A percentile compares a stretch with the other conserved stretches of the same genome.
Evolutionary conservation across 2,329 filamentous ascomycete species (phyloP).

Genomic region (Colletotrichum lentis): DNA sequence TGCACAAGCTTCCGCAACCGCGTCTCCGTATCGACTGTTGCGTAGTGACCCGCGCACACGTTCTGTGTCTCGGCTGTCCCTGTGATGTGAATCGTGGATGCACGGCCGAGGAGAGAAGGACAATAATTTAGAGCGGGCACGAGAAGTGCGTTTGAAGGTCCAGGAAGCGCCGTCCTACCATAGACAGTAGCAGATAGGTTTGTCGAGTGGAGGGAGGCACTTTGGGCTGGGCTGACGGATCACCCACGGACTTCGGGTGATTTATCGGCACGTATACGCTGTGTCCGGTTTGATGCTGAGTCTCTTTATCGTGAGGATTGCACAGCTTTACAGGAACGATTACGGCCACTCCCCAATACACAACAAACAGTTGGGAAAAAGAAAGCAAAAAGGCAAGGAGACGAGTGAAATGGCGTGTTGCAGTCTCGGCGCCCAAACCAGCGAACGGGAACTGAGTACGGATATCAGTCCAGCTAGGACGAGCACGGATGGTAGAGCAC

Average conservation of each 20-base stretch:
- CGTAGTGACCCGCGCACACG: slow-evolving; percentile 31
- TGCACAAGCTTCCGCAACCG: slow-evolving; percentile 41
- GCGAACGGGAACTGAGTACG: not conserved
- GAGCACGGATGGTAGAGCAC: not conserved
- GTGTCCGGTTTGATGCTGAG: not conserved
- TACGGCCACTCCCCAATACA: not conserved
- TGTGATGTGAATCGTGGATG: slow-evolving; percentile 1
- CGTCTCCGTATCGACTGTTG: slow-evolving; percentile 18
- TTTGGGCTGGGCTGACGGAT: not conserved
- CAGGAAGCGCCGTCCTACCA: no score
- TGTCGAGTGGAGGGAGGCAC: not conserved
- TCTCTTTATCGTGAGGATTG: not conserved
- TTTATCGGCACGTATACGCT: not conserved
- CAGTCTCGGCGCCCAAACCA: slow-evolving; percentile 14
- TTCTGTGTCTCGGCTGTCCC: slow-evolving; percentile 40
- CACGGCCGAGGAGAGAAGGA: not conserved
- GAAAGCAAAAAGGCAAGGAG: not conserved
- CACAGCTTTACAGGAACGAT: not conserved
- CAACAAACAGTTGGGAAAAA: not conserved
- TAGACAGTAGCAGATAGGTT: no score
- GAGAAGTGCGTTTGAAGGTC: no score
- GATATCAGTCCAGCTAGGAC: no score
- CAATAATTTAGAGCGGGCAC: not conserved
- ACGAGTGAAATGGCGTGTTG: not conserved
- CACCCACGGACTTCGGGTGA: not conserved